Evolutionary conservation across 306 rosid genomes (phyloP).

Genomic region (Geum urbanum): DNA sequence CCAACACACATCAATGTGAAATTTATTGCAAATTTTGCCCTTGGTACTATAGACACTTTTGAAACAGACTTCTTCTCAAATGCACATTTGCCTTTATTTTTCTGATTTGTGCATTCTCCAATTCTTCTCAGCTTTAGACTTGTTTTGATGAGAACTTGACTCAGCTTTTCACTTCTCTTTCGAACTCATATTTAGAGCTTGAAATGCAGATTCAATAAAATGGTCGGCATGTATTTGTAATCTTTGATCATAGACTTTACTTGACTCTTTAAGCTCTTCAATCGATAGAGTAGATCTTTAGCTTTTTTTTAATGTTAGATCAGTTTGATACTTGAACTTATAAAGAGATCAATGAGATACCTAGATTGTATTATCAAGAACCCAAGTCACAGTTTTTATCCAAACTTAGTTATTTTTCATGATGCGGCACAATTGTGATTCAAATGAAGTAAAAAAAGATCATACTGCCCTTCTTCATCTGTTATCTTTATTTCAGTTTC

Average conservation of each 20-base stretch:
- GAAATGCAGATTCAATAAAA: neutral
- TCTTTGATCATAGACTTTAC: neutral
- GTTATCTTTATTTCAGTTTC: no score
- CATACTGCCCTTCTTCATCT: no score
- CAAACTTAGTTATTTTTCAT: no score
- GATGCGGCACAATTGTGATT: no score
- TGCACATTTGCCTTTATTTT: neutral
- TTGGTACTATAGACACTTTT: neutral
- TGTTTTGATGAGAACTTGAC: neutral
- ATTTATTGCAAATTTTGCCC: neutral
- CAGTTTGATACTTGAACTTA: no score
- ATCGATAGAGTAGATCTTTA: neutral
- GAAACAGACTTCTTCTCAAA: neutral
- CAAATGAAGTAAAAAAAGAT: no score
- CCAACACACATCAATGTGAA: neutral
- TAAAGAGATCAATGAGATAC: no score
- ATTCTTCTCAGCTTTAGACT: neutral
- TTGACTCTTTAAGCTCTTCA: neutral
- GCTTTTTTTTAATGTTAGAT: no score
- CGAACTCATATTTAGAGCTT: neutral
- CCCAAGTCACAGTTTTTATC: no score
- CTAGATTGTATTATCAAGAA: no score
- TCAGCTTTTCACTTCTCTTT: neutral
- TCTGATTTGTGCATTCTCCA: neutral
- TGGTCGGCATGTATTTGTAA: neutral